Evolutionary conservation across 2,329 filamentous ascomycete genomes (phyloP).

Genomic region (Dothideomycetidae sp.): DNA sequence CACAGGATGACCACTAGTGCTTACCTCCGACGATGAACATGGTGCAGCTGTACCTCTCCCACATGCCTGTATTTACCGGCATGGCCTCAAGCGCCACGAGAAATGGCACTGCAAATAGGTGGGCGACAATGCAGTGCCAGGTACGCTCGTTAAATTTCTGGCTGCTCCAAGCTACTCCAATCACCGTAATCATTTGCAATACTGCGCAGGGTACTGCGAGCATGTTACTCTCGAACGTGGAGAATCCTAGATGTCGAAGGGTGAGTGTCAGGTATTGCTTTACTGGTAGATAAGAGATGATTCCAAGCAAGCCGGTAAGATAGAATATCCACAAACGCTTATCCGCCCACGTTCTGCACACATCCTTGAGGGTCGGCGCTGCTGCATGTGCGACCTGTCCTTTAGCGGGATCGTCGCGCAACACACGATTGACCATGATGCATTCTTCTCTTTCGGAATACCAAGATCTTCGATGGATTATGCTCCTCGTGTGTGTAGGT

Average conservation of each 20-base stretch:
- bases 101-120: slow-evolving; percentile 40
- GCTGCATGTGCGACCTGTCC: slow-evolving; percentile 9
- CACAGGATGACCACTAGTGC: neutral
- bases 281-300: slow-evolving; percentile 38
- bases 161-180: slow-evolving; percentile 39
- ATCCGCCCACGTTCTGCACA: slow-evolving; percentile 1
- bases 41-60: slow-evolving; percentile 38
- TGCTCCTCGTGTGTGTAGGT: slow-evolving; percentile 18
- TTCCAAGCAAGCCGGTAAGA: slow-evolving; percentile 38
- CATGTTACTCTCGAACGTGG: slow-evolving; percentile 13
- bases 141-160: slow-evolving; percentile 42
- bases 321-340: slow-evolving; percentile 24
- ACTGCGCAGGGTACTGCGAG: slow-evolving; percentile 12
- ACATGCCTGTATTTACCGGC: slow-evolving; percentile 35
- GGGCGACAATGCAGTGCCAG: slow-evolving; percentile 38
- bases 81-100: slow-evolving; percentile 38
- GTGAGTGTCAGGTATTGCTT: slow-evolving; percentile 45
- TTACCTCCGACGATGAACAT: slow-evolving; percentile 38
- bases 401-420: slow-evolving; percentile 13
- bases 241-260: slow-evolving; percentile 42
- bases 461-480: slow-evolving; percentile 16
- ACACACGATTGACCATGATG: slow-evolving; percentile 19
- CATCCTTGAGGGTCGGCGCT: slow-evolving; percentile 9
- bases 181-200: slow-evolving; percentile 37
- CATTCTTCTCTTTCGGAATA: slow-evolving; percentile 19